Conservation (phyloP, 192 early-diverging fungal genomes). For the Irineochytrium annulatum region DNA sequence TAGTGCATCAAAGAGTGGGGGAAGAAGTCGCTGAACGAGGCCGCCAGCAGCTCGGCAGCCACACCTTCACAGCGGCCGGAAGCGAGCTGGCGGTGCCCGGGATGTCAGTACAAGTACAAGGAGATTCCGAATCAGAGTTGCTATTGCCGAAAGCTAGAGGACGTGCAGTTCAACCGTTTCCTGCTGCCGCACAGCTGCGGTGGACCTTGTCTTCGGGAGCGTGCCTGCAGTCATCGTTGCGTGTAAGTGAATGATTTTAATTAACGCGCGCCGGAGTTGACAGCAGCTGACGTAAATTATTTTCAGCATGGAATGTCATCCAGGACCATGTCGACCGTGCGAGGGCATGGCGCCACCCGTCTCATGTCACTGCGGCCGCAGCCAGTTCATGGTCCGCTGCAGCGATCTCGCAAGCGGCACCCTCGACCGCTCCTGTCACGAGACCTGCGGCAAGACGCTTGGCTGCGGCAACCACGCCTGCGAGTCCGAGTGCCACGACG, state of each 20-base stretch:
- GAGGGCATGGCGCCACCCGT: conserved; percentile 69
- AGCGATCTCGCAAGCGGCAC: conserved; percentile 64
- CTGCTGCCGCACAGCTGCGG: conserved; percentile 83
- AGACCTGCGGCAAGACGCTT: conserved; percentile 65
- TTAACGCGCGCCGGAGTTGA: conserved; percentile 2
- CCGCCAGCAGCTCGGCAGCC: conserved; percentile 6
- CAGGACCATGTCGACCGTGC: conserved; percentile 92
- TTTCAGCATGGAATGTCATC: conserved; percentile 65
- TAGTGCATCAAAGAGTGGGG: conserved; percentile 23
- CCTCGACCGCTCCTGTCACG: conserved; percentile 66
- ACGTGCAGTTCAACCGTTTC: conserved; percentile 64
- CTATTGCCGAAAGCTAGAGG: conserved; percentile 79
- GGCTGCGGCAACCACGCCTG: conserved; percentile 81
- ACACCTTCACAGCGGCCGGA: not conserved
- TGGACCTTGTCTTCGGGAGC: conserved; percentile 63
- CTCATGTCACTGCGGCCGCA: conserved; percentile 80
- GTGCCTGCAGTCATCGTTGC: conserved; percentile 75
- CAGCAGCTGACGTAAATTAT: conserved; percentile 2
- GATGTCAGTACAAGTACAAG: conserved; percentile 72
- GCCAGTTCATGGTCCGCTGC: conserved; percentile 66
- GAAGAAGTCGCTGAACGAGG: conserved; percentile 4
- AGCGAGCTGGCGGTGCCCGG: conserved; percentile 81
- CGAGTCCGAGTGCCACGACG: conserved; percentile 70
- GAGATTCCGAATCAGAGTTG: conserved; percentile 72
- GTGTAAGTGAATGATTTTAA: conserved; percentile 37